Evolutionary conservation across 345 rosid genomes (phyloP).

Genomic region (Noccaea bulbosa): DNA sequence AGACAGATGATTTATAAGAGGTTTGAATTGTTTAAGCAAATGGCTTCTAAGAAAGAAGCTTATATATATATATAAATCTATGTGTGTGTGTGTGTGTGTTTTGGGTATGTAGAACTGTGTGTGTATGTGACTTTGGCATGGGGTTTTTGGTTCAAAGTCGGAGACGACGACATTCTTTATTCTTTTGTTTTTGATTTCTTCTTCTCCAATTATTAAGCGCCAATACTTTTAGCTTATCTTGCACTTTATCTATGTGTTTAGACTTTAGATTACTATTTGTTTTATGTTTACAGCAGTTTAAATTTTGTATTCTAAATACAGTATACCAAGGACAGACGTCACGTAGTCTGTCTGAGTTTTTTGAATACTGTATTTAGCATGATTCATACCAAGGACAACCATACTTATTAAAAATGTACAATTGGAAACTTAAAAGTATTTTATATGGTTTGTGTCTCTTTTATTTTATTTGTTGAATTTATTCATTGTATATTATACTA

Average conservation of each 20-base stretch:
- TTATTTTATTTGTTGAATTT: not conserved
- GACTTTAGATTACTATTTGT: slow-evolving; percentile 18
- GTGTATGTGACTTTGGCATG: slow-evolving; percentile 41
- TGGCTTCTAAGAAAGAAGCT: slow-evolving; percentile 19
- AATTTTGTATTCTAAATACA: not conserved
- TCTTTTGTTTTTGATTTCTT: slow-evolving; percentile 22
- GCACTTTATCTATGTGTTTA: slow-evolving; percentile 29
- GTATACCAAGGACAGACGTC: slow-evolving; percentile 1
- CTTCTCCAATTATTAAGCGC: slow-evolving; percentile 27
- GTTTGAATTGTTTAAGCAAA: slow-evolving; percentile 31
- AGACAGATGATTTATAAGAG: not conserved
- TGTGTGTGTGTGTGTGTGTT: slow-evolving; percentile 15
- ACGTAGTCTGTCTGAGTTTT: slow-evolving; percentile 8
- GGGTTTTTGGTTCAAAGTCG: slow-evolving; percentile 30
- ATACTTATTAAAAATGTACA: not conserved
- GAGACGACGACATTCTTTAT: slow-evolving; percentile 37
- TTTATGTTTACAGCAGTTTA: slow-evolving; percentile 23
- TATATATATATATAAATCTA: slow-evolving; percentile 17
- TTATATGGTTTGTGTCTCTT: not conserved
- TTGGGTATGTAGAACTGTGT: slow-evolving; percentile 32
- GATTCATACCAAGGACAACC: slow-evolving; percentile 34
- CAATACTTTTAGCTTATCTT: slow-evolving; percentile 30
- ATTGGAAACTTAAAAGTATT: not conserved
- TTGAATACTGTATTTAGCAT: slow-evolving; percentile 17
- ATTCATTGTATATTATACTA: too few relatives aligned